Evolutionary conservation across 345 rosid species (phyloP).

Genomic region (Isatis tinctoria): DNA sequence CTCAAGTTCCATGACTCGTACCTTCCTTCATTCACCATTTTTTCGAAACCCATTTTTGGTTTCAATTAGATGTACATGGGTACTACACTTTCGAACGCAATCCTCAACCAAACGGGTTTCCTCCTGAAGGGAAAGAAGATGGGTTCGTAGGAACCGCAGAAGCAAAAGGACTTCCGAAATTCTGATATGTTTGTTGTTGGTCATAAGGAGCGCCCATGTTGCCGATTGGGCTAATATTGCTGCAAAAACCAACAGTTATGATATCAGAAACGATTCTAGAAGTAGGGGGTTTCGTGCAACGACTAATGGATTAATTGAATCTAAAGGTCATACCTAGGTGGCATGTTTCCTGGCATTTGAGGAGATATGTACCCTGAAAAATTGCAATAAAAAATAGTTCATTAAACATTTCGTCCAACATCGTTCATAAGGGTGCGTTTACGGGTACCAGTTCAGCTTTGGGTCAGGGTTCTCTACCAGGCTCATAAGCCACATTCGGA

Average conservation of each 20-base stretch:
- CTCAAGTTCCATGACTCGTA: background rate
- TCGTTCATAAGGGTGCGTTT: too few relatives aligned
- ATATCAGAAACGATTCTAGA: background rate
- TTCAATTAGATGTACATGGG: background rate
- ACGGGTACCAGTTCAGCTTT: too few relatives aligned
- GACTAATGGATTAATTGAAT: background rate
- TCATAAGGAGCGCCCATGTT: slow-evolving; percentile 36
- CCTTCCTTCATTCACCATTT: slow-evolving; percentile 24
- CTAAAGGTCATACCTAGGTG: slow-evolving; percentile 46
- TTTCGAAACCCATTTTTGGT: background rate
- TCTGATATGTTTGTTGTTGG: slow-evolving; percentile 44
- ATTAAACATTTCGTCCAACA: background rate
- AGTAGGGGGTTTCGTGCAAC: background rate
- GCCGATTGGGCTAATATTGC: slow-evolving; percentile 36
- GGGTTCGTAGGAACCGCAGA: slow-evolving; percentile 17
- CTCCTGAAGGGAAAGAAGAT: slow-evolving; percentile 22
- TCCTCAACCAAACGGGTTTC: slow-evolving; percentile 33
- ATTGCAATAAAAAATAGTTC: background rate
- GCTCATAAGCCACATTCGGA: too few relatives aligned
- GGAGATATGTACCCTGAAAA: slow-evolving; percentile 59
- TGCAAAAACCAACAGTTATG: slow-evolving; percentile 32
- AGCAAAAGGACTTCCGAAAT: slow-evolving; percentile 38
- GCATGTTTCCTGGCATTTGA: slow-evolving; percentile 47
- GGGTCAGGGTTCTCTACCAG: too few relatives aligned
- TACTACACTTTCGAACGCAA: background rate